Percentiles rank a stretch among this genome's conserved stretches.
Conservation (phyloP, 2,329 filamentous ascomycete species). For the Epichloe sibirici region DNA sequence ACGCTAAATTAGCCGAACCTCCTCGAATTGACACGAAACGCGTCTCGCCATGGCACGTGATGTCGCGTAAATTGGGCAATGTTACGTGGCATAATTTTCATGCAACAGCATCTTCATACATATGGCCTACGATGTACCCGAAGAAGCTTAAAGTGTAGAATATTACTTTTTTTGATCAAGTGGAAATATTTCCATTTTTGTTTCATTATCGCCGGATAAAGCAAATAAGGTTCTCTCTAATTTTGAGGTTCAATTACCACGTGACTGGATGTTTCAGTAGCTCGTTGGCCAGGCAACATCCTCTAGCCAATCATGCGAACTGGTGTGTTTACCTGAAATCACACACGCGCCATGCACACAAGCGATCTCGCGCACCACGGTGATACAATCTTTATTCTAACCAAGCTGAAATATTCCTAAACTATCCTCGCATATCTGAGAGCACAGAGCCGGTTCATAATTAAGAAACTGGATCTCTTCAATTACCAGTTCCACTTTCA, state of each 20-base stretch:
- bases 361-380: background rate
- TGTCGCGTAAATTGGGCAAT: constrained; percentile 19
- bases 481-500: background rate
- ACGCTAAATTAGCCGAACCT: no score
- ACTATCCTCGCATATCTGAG: background rate
- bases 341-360: background rate
- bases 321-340: constrained; percentile 11
- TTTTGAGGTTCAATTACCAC: background rate
- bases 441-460: background rate
- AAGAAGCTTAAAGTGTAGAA: background rate
- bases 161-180: no score
- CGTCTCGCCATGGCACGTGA: constrained; percentile 25
- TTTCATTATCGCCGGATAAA: background rate
- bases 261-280: background rate
- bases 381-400: background rate
- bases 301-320: constrained; percentile 11
- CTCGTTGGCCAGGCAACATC: constrained; percentile 23
- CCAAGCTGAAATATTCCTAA: background rate
- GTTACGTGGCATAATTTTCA: background rate
- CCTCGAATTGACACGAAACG: constrained; percentile 10
- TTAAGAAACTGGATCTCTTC: background rate
- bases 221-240: background rate
- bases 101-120: background rate
- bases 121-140: background rate
- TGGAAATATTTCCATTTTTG: no score